phyloP scores from a whole-genome alignment of 208 protist species.

The Vickermania spadyakhi region DNA sequence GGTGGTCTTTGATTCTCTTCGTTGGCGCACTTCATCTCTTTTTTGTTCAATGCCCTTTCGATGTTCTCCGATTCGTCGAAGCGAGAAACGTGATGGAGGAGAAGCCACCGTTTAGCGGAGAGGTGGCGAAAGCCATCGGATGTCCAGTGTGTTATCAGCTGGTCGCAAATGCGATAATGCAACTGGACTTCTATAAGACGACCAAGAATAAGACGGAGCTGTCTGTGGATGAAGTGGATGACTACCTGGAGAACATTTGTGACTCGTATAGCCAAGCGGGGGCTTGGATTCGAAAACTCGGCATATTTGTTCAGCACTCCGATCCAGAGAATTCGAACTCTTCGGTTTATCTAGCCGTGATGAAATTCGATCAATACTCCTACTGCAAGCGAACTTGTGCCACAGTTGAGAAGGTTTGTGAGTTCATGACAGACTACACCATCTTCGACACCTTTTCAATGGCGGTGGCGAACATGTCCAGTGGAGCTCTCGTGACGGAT shows the following conservation, averaged over 20 bases:
- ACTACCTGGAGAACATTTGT: not conserved
- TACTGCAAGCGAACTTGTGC: constrained; percentile 1
- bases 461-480: not conserved
- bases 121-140: not conserved
- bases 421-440: not conserved
- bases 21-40: no score
- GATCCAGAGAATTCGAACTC: not conserved
- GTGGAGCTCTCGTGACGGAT: not conserved
- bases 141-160: not conserved
- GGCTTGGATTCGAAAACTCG: not conserved
- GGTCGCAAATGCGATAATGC: not conserved
- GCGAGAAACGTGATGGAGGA: no score
- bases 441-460: not conserved
- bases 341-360: not conserved
- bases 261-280: not conserved
- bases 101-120: not conserved
- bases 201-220: not conserved
- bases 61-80: no score
- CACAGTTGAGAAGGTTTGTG: constrained; percentile 1
- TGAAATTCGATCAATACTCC: not conserved
- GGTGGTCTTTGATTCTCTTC: no score
- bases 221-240: not conserved
- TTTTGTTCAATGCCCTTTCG: no score
- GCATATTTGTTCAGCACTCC: not conserved
- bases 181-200: not conserved